phyloP scores from a whole-genome alignment of 345 rosid species.

The Conringia planisiliqua region DNA sequence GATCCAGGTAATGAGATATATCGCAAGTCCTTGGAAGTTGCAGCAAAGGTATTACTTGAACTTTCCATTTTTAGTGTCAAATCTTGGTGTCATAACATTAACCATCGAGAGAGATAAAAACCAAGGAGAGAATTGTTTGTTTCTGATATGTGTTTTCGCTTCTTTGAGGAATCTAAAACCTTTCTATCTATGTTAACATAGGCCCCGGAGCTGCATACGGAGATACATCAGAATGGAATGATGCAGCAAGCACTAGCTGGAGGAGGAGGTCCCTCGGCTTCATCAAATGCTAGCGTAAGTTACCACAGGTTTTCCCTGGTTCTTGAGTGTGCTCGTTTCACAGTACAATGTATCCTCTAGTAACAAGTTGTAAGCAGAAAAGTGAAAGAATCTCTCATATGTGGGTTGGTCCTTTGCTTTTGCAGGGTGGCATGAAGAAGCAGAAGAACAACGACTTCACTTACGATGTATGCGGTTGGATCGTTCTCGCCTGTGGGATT shows the following conservation, averaged over 20 bases:
- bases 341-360: too few species aligned
- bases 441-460: constrained; percentile 69
- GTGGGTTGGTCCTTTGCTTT: background rate
- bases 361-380: background rate
- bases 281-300: constrained; percentile 54
- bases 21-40: constrained; percentile 71
- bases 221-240: constrained; percentile 55
- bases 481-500: constrained; percentile 77
- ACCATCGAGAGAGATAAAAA: background rate
- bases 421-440: constrained; percentile 46
- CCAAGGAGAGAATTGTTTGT: background rate
- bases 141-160: background rate
- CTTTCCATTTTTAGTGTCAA: background rate
- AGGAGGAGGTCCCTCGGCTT: constrained; percentile 52
- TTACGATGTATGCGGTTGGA: constrained; percentile 87
- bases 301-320: background rate
- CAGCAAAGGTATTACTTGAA: constrained; percentile 56
- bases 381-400: background rate
- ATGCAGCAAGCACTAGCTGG: constrained; percentile 44
- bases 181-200: constrained; percentile 17
- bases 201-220: constrained; percentile 81
- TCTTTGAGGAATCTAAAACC: background rate
- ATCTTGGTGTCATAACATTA: background rate
- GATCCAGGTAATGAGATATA: constrained; percentile 83
- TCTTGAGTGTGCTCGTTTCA: background rate